Percentiles rank a stretch among this genome's conserved stretches.
Evolutionary conservation across 306 rosid species (phyloP).

Genomic region (Medicago lupulina): DNA sequence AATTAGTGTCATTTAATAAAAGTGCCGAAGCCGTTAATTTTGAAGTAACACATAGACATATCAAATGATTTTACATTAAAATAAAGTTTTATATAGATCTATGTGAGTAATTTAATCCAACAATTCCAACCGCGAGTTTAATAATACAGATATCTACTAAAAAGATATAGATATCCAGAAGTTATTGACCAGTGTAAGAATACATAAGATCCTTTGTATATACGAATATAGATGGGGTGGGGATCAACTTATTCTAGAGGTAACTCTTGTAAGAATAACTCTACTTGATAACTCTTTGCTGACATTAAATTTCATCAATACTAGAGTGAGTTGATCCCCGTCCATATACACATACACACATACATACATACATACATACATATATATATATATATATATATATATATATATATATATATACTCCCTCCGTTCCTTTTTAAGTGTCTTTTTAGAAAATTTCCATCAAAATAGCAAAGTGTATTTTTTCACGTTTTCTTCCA

Average conservation of each 20-base stretch:
- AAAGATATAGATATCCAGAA: background rate
- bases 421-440: too few relatives aligned
- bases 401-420: background rate
- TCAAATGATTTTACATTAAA: conserved; percentile 2
- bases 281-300: background rate
- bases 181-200: background rate
- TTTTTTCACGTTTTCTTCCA: too few relatives aligned
- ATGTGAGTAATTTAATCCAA: background rate
- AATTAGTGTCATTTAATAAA: background rate
- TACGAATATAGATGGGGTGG: too few relatives aligned
- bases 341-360: background rate
- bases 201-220: too few relatives aligned
- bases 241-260: too few relatives aligned
- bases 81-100: background rate
- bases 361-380: background rate
- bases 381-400: background rate
- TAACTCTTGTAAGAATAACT: background rate
- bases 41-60: background rate
- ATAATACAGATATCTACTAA: background rate
- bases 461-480: too few relatives aligned
- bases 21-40: background rate
- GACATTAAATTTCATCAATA: background rate
- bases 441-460: too few relatives aligned
- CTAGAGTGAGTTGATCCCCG: background rate
- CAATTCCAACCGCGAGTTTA: background rate